Evolutionary conservation across 805 yeast genomes (phyloP).

Genomic region (Teunomyces cretensis): DNA sequence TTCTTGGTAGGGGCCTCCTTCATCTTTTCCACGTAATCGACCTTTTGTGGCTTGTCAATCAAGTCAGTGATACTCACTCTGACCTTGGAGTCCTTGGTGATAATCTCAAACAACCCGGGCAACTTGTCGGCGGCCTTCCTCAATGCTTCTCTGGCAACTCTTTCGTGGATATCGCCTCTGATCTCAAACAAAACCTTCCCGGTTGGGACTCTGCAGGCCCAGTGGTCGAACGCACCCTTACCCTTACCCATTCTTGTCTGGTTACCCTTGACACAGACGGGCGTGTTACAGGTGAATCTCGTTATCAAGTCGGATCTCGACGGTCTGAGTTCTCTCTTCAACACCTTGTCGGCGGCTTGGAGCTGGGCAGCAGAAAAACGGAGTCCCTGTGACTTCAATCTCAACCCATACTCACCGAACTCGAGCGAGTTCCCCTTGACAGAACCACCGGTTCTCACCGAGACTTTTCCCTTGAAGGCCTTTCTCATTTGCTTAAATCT

Average conservation of each 20-base stretch:
- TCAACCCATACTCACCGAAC: constrained; percentile 81
- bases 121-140: constrained; percentile 88
- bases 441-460: constrained; percentile 94
- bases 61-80: constrained; percentile 70
- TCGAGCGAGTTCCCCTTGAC: constrained; percentile 79
- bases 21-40: constrained; percentile 56
- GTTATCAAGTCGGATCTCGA: constrained; percentile 73
- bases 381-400: constrained; percentile 85
- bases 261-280: constrained; percentile 95
- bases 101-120: constrained; percentile 90
- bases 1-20: constrained; percentile 64
- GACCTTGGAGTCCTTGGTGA: constrained; percentile 60
- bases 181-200: constrained; percentile 92
- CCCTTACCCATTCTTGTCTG: constrained; percentile 99
- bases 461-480: constrained; percentile 90
- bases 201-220: constrained; percentile 96
- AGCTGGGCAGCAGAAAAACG: constrained; percentile 85
- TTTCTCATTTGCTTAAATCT: constrained; percentile 65
- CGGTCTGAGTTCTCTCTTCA: constrained; percentile 81
- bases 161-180: constrained; percentile 77
- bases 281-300: constrained; percentile 78
- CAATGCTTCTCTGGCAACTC: constrained; percentile 84
- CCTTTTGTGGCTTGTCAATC: constrained; percentile 43
- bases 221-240: constrained; percentile 95
- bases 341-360: constrained; percentile 84